Percentiles rank a stretch among this genome's conserved stretches.
Evolutionary conservation across 2,329 filamentous ascomycete genomes (phyloP).

Genomic region (Penicillium fuscoglaucum): DNA sequence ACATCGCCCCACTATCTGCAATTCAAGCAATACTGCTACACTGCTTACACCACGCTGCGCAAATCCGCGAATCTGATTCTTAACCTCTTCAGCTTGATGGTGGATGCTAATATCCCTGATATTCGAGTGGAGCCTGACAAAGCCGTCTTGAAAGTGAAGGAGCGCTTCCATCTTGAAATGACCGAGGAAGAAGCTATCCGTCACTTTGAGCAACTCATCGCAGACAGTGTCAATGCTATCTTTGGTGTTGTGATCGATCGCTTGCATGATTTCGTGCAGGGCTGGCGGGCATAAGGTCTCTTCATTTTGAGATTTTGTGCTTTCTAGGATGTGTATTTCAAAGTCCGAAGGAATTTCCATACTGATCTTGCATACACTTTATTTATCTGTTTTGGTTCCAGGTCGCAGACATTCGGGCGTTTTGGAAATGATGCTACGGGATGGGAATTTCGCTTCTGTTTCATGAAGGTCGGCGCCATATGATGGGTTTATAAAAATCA

Average conservation of each 20-base stretch:
- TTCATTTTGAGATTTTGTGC: not conserved
- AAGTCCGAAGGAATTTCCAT: not conserved
- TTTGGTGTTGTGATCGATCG: slow-evolving; percentile 94
- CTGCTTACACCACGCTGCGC: slow-evolving; percentile 85
- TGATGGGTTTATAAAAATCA: slow-evolving; percentile 10
- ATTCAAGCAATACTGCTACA: slow-evolving; percentile 95
- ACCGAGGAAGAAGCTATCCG: slow-evolving; percentile 88
- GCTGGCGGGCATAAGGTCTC: slow-evolving; percentile 66
- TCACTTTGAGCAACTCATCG: slow-evolving; percentile 84
- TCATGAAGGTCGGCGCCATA: slow-evolving; percentile 1
- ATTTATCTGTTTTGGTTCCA: not conserved
- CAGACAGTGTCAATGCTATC: slow-evolving; percentile 84
- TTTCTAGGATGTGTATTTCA: too few relatives aligned
- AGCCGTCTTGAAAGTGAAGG: slow-evolving; percentile 90
- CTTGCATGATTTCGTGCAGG: slow-evolving; percentile 89
- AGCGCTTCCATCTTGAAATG: slow-evolving; percentile 88
- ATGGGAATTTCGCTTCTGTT: not conserved
- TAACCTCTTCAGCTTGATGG: slow-evolving; percentile 95
- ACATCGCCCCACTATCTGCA: slow-evolving; percentile 77
- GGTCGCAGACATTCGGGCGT: not conserved
- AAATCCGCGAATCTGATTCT: slow-evolving; percentile 89
- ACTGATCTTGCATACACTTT: not conserved
- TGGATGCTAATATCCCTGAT: slow-evolving; percentile 94
- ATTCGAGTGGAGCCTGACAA: slow-evolving; percentile 91
- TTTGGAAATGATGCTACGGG: not conserved